Percentiles rank a stretch among this genome's conserved stretches.
Conservation (phyloP, 768 basidiomycete genomes). For the Kwoniella pini region DNA sequence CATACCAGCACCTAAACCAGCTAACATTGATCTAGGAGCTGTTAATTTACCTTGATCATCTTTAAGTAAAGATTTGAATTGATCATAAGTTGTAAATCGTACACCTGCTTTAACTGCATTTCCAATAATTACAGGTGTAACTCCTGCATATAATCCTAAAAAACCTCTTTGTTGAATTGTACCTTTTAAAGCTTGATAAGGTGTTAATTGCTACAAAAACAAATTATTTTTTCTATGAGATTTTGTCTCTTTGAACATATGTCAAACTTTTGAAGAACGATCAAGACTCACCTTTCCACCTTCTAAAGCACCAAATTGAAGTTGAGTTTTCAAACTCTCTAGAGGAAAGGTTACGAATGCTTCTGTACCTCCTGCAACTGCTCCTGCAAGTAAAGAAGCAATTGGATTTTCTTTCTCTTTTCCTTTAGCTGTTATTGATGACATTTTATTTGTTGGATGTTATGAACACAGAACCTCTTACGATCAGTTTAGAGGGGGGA, state of each 20-base stretch:
- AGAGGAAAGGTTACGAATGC: constrained; percentile 79
- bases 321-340: constrained; percentile 89
- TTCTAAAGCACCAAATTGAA: constrained; percentile 68
- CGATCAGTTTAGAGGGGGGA: too few relatives aligned
- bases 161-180: constrained; percentile 77
- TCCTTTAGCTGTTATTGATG: constrained; percentile 29
- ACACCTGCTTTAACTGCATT: constrained; percentile 95
- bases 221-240: background rate
- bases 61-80: constrained; percentile 79
- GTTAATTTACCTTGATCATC: constrained; percentile 91
- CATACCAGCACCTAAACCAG: constrained; percentile 72
- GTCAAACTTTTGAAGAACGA: too few relatives aligned
- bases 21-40: constrained; percentile 78
- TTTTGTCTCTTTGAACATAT: too few relatives aligned
- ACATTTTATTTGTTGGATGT: constrained; percentile 1
- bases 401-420: constrained; percentile 67
- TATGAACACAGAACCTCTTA: too few relatives aligned
- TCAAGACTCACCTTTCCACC: constrained; percentile 41
- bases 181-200: constrained; percentile 69
- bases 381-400: constrained; percentile 85
- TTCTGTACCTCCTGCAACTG: constrained; percentile 89
- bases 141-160: constrained; percentile 87
- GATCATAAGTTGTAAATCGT: constrained; percentile 90
- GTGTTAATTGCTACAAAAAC: constrained; percentile 63
- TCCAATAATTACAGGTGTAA: constrained; percentile 82